Conservation (phyloP, 306 rosid genomes). For the Pyrus betulifolia region DNA sequence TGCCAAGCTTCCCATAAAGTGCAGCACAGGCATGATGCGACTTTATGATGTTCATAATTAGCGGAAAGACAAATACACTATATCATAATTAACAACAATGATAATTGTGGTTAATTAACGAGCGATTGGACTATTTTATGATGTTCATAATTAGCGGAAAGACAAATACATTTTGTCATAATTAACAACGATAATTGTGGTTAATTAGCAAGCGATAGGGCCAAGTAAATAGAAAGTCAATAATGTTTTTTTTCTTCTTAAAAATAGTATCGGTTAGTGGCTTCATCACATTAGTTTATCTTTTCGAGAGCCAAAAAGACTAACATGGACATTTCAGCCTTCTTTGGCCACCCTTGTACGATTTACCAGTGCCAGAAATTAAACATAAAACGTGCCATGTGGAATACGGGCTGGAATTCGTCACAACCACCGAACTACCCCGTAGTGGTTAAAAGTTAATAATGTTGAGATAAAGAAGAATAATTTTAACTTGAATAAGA, state of each 20-base stretch:
- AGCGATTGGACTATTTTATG: too few relatives aligned
- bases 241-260: too few relatives aligned
- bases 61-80: neutral
- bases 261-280: too few relatives aligned
- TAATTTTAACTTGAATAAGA: too few relatives aligned
- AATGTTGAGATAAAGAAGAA: too few relatives aligned
- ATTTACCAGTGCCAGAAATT: too few relatives aligned
- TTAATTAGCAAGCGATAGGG: neutral
- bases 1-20: neutral
- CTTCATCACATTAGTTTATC: accelerated
- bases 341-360: too few relatives aligned
- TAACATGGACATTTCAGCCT: too few relatives aligned
- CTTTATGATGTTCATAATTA: neutral
- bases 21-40: neutral
- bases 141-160: neutral
- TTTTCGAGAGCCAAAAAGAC: accelerated
- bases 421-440: too few relatives aligned
- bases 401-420: too few relatives aligned
- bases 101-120: neutral
- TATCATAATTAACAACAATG: neutral
- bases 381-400: accelerated
- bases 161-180: neutral
- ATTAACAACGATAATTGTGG: neutral
- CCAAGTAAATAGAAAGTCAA: too few relatives aligned
- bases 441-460: too few relatives aligned